phyloP scores from a whole-genome alignment of 176 grass and related monocot genomes.

The Zoysia pacifica region DNA sequence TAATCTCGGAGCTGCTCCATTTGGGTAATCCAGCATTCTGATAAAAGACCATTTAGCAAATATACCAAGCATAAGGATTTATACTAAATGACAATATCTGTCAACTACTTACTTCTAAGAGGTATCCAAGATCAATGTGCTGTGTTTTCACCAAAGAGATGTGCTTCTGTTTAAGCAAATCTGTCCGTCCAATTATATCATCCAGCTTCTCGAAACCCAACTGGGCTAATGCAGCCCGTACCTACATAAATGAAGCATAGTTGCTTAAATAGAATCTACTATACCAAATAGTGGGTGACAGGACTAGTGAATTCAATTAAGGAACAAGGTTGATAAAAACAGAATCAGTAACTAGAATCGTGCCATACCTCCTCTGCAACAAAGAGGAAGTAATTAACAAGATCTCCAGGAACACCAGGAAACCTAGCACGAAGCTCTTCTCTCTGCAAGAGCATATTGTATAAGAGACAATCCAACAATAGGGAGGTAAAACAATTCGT shows the following conservation, averaged over 20 bases:
- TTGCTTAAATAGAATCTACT: constrained; percentile 23
- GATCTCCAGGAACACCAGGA: constrained; percentile 99
- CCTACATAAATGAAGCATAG: constrained; percentile 57
- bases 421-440: constrained; percentile 98
- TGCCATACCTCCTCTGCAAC: constrained; percentile 93
- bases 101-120: constrained; percentile 68
- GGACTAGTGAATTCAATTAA: constrained; percentile 11
- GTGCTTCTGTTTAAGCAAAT: constrained; percentile 83
- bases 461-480: constrained; percentile 43
- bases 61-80: constrained; percentile 38
- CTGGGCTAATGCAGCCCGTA: constrained; percentile 79
- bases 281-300: neutral
- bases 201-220: constrained; percentile 98
- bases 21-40: constrained; percentile 78
- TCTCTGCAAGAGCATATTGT: constrained; percentile 65
- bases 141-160: constrained; percentile 95
- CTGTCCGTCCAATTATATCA: constrained; percentile 87
- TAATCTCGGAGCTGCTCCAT: constrained; percentile 96
- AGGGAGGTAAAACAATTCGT: constrained; percentile 36
- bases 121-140: constrained; percentile 83
- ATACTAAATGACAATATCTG: constrained; percentile 22
- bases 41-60: constrained; percentile 34
- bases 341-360: constrained; percentile 26
- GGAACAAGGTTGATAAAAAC: constrained; percentile 21
- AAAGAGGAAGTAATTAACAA: constrained; percentile 98